Percentiles rank a stretch among this genome's conserved stretches.
Evolutionary conservation across 148 eudicot genomes (phyloP).

Genomic region (Beta vulgaris): DNA sequence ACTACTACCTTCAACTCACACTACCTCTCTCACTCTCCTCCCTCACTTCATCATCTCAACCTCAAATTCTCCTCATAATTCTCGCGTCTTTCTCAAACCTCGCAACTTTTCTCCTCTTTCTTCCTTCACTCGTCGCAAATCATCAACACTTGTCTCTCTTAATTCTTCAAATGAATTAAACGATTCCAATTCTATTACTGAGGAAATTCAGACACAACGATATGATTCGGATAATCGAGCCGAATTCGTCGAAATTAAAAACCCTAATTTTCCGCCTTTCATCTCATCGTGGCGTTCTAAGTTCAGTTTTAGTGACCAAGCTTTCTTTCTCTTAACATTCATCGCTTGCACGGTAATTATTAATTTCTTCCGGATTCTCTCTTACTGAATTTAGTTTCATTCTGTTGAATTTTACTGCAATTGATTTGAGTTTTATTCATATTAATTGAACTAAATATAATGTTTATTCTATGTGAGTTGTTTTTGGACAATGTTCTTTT

Average conservation of each 20-base stretch:
- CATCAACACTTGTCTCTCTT: constrained; percentile 13
- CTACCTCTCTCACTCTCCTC: constrained; percentile 16
- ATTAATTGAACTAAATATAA: no score
- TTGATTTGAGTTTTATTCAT: no score
- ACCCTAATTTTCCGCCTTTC: constrained; percentile 38
- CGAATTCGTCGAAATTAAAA: constrained; percentile 36
- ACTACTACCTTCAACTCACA: constrained; percentile 15
- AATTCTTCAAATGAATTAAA: constrained; percentile 13
- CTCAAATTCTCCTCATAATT: constrained; percentile 5
- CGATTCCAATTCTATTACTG: background rate
- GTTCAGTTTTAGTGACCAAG: constrained; percentile 60
- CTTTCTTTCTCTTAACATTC: constrained; percentile 61
- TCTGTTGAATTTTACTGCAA: background rate
- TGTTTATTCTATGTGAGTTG: no score
- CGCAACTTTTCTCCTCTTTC: constrained; percentile 4
- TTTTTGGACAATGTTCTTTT: no score
- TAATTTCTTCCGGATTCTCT: background rate
- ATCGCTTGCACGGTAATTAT: constrained; percentile 68
- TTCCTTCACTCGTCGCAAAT: constrained; percentile 14
- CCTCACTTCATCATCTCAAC: constrained; percentile 3
- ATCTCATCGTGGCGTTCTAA: constrained; percentile 29
- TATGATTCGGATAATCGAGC: constrained; percentile 17
- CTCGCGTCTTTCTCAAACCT: constrained; percentile 13
- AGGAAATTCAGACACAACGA: background rate
- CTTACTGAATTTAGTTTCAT: background rate